Evolutionary conservation across 192 early-diverging fungal genomes (phyloP), one percentile per base, ranked within the genome.

Genomic region (Linnemannia exigua): DNA sequence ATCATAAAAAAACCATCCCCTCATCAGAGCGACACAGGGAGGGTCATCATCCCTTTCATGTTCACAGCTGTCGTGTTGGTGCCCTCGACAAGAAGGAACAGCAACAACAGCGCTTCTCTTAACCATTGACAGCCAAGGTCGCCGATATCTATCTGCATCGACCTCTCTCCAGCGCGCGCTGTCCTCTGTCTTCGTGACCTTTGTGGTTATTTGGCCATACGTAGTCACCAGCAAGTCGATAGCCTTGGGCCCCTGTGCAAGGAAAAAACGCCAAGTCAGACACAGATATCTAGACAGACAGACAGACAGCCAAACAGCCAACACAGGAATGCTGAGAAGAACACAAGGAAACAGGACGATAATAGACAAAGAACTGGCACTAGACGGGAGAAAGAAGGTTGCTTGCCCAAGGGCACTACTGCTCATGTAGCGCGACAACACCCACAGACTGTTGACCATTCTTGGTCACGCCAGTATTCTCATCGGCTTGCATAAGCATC

Each of bases 1-100:
- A 71, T 70, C 16, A 61, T 17, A 14, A 61, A 75, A 63, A 74
- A 67, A 63, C 16, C 63, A n/a, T 11, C 48, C 44, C 4, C 48
- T 50, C 48, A 17, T 11, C 48, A 44, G 41, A 44, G 41, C n/a
- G 41, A 44, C 41, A 44, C 41, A 6, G 3, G 41, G 41, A 6
- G 3, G 41, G 41, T 44, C 41, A 44, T 44, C 41, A 44, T 44
- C 41, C 41, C 9, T 44, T 44, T 44, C 5, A 44, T 44, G 41
- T 9, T 9, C 41, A 44, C 41, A 3, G 41, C 41, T 44, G 41
- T 44, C 9, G 41, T n/a, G n/a, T n/a, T n/a, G n/a, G n/a, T n/a
- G n/a, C n/a, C n/a, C n/a, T n/a, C n/a, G 41, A 6, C 41, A 44
- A 44, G 41, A 44, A 44, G 9, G 41, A 44, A 44, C 41, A 44